Evolutionary conservation across 352 stramenopile species (phyloP).

Genomic region (Globisporangium nodosum): DNA sequence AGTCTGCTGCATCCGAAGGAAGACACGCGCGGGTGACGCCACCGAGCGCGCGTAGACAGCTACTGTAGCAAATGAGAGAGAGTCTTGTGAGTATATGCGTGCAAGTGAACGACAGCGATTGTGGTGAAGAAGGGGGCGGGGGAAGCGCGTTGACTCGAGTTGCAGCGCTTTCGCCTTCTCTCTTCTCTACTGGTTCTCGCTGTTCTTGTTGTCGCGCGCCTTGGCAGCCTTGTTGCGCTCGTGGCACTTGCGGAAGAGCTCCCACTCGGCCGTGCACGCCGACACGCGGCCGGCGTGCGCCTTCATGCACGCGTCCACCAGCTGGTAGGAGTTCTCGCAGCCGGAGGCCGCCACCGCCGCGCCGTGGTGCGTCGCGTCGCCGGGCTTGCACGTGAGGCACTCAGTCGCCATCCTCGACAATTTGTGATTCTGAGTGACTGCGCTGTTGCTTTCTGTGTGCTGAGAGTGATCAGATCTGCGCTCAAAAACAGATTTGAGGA

Average conservation of each 20-base stretch:
- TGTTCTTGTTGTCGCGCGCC: slow-evolving; percentile 2
- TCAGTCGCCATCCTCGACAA: slow-evolving; percentile 42
- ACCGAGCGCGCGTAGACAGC: not conserved
- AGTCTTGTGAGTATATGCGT: not conserved
- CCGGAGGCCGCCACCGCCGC: slow-evolving; percentile 64
- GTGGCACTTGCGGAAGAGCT: slow-evolving; percentile 70
- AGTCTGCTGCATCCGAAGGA: slow-evolving; percentile 21
- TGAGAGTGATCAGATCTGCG: not conserved
- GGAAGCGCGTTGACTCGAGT: not conserved
- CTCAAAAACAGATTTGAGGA: not conserved
- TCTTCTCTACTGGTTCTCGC: not conserved
- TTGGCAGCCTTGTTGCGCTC: slow-evolving; percentile 39
- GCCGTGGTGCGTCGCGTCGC: slow-evolving; percentile 58
- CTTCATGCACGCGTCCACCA: slow-evolving; percentile 82
- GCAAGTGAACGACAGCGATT: not conserved
- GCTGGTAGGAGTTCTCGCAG: slow-evolving; percentile 58
- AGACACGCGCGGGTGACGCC: slow-evolving; percentile 20
- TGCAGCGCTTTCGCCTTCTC: not conserved
- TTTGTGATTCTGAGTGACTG: not conserved
- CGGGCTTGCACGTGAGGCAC: slow-evolving; percentile 69
- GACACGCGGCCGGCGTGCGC: slow-evolving; percentile 67
- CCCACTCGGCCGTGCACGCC: slow-evolving; percentile 68
- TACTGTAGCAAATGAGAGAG: not conserved
- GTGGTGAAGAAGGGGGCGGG: not conserved
- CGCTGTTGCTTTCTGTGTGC: not conserved